Percentiles rank a stretch among this genome's conserved stretches.
These are phyloP conservation scores for Kappamyces sp. DNA, from an alignment of 192 early-diverging fungal species.

Conservation along the genomic window DNA sequence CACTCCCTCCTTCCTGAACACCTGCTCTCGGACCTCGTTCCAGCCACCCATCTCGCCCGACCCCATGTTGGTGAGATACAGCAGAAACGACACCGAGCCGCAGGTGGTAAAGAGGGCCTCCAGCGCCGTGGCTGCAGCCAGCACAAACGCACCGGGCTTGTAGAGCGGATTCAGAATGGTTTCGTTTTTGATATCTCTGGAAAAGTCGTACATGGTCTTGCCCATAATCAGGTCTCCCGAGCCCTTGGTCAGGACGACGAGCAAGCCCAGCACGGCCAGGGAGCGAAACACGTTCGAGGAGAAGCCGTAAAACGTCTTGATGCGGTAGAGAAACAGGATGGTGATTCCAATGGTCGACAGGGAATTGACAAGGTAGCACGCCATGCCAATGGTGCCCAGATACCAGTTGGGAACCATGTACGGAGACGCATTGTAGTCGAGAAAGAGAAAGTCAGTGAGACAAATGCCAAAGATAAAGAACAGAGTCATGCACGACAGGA, in stretches of 20 bases:
- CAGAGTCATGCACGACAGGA: not conserved
- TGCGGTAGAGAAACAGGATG: conserved; percentile 4
- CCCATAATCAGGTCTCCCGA: not conserved
- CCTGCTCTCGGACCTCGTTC: not conserved
- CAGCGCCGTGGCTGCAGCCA: not conserved
- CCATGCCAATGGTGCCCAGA: conserved; percentile 1
- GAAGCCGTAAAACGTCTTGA: conserved; percentile 9
- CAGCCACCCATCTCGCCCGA: not conserved
- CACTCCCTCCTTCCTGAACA: conserved; percentile 2
- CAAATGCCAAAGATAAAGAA: conserved; percentile 1
- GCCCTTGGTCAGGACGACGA: not conserved
- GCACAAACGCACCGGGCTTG: not conserved
- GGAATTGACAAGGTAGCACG: not conserved
- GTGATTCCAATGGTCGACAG: not conserved
- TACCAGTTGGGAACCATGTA: conserved; percentile 4
- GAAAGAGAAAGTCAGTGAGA: not conserved
- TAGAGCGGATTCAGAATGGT: not conserved
- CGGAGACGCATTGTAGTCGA: conserved; percentile 12
- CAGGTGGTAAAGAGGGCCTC: conserved; percentile 8
- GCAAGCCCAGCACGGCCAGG: not conserved
- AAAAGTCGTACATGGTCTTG: not conserved
- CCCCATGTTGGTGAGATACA: conserved; percentile 5
- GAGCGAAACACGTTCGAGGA: not conserved
- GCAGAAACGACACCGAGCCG: conserved; percentile 3
- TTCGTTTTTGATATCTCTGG: not conserved